Evolutionary conservation across 139 green algal species (phyloP), one percentile per base, ranked within the genome.

Genomic region (Chlorella sp.): DNA sequence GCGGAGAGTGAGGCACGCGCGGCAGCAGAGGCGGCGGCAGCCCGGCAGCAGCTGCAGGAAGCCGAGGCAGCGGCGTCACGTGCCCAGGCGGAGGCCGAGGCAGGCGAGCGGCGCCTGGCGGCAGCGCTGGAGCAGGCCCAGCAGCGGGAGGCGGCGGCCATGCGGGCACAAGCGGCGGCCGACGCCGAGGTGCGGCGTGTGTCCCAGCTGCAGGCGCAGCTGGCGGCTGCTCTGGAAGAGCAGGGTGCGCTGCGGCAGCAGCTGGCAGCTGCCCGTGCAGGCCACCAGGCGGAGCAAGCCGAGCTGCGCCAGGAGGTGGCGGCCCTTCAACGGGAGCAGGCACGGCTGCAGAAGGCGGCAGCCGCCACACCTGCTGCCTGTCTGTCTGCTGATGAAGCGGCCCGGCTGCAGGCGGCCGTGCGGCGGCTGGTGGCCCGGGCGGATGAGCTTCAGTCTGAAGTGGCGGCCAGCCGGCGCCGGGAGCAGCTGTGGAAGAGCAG

Each of bases 181-280:
- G 78, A 83, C n/a, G 78, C 39, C 4, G 63, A 74, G 39, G n/a
- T 74, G 63, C 39, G 15, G 28, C 62, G n/a, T 4, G 39, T 74
- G 13, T 44, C 63, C 4, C 28, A 17, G 39, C 78, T 83, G 78
- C 78, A 74, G 17, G 28, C 28, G 28, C 78, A 74, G 78, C n/a
- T 83, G 78, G 63, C 63, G 4, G 41, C 63, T 4, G 78, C 41
- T 1, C 28, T 65, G 63, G 63, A 74, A n/a, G 63, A 74, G 39
- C 39, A 55, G 16, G 76, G 76, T 12, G 76, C 55, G n/a, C 78
- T 83, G 28, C 62, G 63, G 28, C 78, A 83, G 78, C 78, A 74
- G 78, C 63, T 83, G 78, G n/a, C 38, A 26, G n/a, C 26, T 28
- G 55, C 63, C 0, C 20, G 51, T 41, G 36, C 78, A 13, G 62